phyloP scores from a whole-genome alignment of 2,329 filamentous ascomycete species.

The Colletotrichum scovillei region DNA sequence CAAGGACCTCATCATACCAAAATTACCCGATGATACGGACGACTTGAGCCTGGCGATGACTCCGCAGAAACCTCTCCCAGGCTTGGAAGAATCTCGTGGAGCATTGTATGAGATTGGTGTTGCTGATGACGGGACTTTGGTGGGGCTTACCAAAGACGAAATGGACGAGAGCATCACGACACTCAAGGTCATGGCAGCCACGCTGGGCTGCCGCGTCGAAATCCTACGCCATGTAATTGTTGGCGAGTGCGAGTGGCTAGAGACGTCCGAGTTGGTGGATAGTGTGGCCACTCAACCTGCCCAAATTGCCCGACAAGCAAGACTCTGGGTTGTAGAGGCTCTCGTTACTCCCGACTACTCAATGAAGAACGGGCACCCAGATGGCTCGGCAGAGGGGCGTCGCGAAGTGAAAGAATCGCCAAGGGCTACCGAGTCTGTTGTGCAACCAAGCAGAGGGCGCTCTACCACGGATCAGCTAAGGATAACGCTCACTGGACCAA shows the following conservation, averaged over 20 bases:
- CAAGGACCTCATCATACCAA: constrained; percentile 79
- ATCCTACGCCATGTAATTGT: constrained; percentile 86
- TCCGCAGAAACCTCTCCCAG: constrained; percentile 73
- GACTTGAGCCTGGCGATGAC: constrained; percentile 59
- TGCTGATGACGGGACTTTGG: constrained; percentile 90
- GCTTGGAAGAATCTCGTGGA: constrained; percentile 91
- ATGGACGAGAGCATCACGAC: constrained; percentile 91
- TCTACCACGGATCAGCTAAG: constrained; percentile 80
- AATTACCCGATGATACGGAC: constrained; percentile 73
- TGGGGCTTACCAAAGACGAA: constrained; percentile 90
- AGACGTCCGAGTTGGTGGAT: constrained; percentile 49
- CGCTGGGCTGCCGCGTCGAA: constrained; percentile 86
- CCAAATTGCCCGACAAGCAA: constrained; percentile 52
- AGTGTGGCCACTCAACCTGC: constrained; percentile 39
- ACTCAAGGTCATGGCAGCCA: constrained; percentile 89
- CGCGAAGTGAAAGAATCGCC: constrained; percentile 18
- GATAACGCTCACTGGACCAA: constrained; percentile 88
- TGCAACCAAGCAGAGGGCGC: constrained; percentile 53
- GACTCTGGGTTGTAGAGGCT: constrained; percentile 90
- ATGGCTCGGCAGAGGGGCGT: constrained; percentile 35
- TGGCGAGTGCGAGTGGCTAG: constrained; percentile 83
- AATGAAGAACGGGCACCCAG: constrained; percentile 39
- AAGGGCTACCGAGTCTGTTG: constrained; percentile 18
- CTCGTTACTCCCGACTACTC: constrained; percentile 81
- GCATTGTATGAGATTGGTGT: constrained; percentile 97